phyloP scores from a whole-genome alignment of 179 eudicot species.

The Beta corolliflora region DNA sequence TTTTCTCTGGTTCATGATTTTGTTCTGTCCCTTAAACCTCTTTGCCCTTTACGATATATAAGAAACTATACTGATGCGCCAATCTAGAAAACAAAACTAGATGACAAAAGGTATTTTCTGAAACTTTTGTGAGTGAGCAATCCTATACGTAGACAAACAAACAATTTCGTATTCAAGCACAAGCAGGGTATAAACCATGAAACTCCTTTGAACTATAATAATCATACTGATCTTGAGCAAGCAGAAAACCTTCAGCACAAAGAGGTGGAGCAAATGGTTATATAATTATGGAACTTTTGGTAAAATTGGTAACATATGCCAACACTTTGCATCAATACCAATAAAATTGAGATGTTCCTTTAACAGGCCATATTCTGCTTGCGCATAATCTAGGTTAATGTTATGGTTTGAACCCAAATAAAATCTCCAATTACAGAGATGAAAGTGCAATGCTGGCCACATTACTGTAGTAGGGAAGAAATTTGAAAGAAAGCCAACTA shows the following conservation, averaged over 20 bases:
- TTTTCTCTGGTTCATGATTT: neutral
- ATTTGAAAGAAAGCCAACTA: neutral
- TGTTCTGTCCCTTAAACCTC: neutral
- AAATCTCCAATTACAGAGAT: neutral
- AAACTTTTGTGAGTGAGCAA: neutral
- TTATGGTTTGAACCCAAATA: neutral
- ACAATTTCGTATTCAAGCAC: neutral
- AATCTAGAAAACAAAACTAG: neutral
- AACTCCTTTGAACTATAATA: neutral
- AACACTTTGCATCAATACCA: neutral
- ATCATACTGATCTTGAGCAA: neutral
- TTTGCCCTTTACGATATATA: neutral
- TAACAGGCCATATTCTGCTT: neutral
- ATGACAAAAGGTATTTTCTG: neutral
- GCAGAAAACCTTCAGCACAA: neutral
- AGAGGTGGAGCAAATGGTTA: neutral
- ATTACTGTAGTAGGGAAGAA: neutral
- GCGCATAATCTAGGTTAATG: neutral
- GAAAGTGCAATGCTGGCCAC: neutral
- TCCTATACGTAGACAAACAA: neutral
- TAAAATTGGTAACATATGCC: neutral
- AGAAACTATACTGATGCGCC: neutral
- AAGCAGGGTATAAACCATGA: slow-evolving; percentile 3
- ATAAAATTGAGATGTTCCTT: neutral
- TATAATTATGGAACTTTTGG: neutral